Conservation (phyloP, 768 basidiomycete species). For the Rhodosporidiobolus sp. region DNA sequence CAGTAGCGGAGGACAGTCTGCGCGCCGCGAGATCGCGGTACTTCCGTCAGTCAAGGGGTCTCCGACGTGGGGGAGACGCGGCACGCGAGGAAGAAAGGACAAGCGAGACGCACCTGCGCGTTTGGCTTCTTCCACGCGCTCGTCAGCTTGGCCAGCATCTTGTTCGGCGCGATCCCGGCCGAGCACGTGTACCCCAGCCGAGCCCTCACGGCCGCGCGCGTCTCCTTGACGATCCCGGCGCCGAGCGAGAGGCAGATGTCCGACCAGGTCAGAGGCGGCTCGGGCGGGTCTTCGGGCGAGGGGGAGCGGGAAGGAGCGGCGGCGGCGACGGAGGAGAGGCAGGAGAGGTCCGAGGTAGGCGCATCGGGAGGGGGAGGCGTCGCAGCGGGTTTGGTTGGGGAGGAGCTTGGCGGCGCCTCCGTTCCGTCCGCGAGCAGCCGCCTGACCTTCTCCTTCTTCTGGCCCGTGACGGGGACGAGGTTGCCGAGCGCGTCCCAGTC, state of each 20-base stretch:
- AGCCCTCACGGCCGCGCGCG: constrained; percentile 64
- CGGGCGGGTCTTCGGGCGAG: not conserved
- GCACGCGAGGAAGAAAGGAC: not conserved
- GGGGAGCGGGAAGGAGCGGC: not conserved
- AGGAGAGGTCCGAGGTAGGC: constrained; percentile 37
- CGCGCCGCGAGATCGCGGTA: constrained; percentile 2
- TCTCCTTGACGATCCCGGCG: constrained; percentile 76
- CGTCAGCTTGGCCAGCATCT: constrained; percentile 85
- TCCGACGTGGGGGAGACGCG: not conserved
- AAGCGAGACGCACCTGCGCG: constrained; percentile 60
- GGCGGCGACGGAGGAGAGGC: not conserved
- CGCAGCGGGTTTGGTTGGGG: constrained; percentile 6
- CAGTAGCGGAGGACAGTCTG: constrained; percentile 79
- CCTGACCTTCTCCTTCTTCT: constrained; percentile 31
- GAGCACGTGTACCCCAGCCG: constrained; percentile 74
- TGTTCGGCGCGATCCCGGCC: constrained; percentile 44
- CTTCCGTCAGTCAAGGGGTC: not conserved
- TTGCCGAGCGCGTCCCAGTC: constrained; percentile 63
- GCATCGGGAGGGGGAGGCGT: not conserved
- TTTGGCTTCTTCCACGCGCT: constrained; percentile 91
- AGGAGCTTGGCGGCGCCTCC: constrained; percentile 15
- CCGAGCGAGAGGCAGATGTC: constrained; percentile 86
- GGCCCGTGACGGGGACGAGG: constrained; percentile 56
- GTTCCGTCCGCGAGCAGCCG: constrained; percentile 46
- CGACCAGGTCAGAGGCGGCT: constrained; percentile 65